Evolutionary conservation across 1,139 yeast species (phyloP).

Genomic region (Magnusiomyces paraingens): DNA sequence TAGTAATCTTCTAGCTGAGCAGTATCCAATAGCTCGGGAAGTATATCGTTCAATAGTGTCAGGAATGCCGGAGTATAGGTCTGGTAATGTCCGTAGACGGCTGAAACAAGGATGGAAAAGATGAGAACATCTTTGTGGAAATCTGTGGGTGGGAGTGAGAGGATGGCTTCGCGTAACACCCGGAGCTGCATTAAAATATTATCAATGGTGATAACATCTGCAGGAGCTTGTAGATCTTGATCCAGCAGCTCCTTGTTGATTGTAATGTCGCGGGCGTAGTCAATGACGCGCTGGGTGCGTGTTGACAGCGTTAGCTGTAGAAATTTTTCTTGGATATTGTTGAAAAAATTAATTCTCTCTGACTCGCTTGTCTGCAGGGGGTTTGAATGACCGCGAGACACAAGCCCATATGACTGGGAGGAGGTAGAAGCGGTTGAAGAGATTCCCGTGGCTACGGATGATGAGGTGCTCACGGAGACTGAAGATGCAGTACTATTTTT

Average conservation of each 20-base stretch:
- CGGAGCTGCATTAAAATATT: constrained; percentile 5
- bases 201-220: background rate
- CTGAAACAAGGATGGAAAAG: constrained; percentile 19
- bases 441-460: background rate
- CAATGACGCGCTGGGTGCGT: background rate
- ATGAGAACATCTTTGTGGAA: constrained; percentile 15
- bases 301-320: constrained; percentile 1
- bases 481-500: too few species aligned
- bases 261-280: constrained; percentile 2
- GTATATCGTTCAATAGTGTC: constrained; percentile 17
- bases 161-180: constrained; percentile 5
- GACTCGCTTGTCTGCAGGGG: constrained; percentile 4
- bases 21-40: constrained; percentile 16
- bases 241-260: background rate
- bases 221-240: background rate
- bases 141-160: background rate
- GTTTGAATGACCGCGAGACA: background rate
- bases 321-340: background rate
- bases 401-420: background rate
- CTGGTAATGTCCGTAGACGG: constrained; percentile 21
- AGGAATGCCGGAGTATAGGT: constrained; percentile 16
- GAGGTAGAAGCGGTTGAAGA: background rate
- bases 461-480: too few species aligned
- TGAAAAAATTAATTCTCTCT: background rate
- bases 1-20: constrained; percentile 4